Evolutionary conservation across 2,329 filamentous ascomycete genomes (phyloP), one percentile per base, ranked within the genome.

Genomic region (Pyrenophora seminiperda): DNA sequence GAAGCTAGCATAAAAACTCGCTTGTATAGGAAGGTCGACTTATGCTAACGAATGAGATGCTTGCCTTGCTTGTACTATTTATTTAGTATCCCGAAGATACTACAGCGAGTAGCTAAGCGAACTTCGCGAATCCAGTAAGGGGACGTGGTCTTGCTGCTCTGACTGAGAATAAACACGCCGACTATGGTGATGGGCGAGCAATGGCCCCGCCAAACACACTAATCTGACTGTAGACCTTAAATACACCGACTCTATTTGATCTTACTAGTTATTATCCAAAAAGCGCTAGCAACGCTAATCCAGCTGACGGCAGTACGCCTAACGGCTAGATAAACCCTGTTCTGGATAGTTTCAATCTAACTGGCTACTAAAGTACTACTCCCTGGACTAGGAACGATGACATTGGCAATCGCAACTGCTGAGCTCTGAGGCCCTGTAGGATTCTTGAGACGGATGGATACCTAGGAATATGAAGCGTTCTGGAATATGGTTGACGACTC

Each of bases 31-130:
- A n/a, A n/a, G n/a, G n/a, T n/a, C n/a, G n/a, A n/a, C n/a, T n/a
- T n/a, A n/a, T n/a, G n/a, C n/a, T n/a, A n/a, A n/a, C n/a, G n/a
- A n/a, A n/a, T n/a, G n/a, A n/a, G n/a, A n/a, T n/a, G n/a, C n/a
- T n/a, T n/a, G n/a, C n/a, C n/a, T n/a, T n/a, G n/a, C n/a, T n/a
- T n/a, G n/a, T n/a, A n/a, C n/a, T n/a, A n/a, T n/a, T n/a, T n/a
- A n/a, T n/a, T n/a, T n/a, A n/a, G n/a, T n/a, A n/a, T 43, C 29
- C 30, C 40, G 40, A 33, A 43, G 30, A 34, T 18, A 24, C 30
- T 43, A 34, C 40, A 43, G 40, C 40, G 34, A 43, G 31, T 30
- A 43, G 11, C 20, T n/a, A n/a, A n/a, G n/a, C n/a, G n/a, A n/a
- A n/a, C n/a, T 43, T 18, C 40, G 30, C 19, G 34, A 29, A 30